Base-by-base conservation (phyloP, 2,329 filamentous ascomycete species). In the Fusarium floridanum region DNA sequence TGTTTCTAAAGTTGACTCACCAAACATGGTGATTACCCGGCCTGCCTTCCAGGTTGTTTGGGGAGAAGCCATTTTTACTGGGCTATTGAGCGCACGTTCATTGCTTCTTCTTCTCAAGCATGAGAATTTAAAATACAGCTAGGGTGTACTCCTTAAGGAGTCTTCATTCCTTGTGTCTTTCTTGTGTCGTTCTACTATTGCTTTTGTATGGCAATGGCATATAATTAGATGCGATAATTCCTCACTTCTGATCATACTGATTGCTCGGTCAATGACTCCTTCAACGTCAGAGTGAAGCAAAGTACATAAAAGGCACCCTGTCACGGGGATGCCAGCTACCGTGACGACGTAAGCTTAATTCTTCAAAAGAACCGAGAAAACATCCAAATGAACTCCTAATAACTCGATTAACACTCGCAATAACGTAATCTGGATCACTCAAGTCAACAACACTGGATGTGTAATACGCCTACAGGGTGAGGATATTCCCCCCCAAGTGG, bases 381-480 rank as follows among this genome's bases (percentile, higher is more conserved):
- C 8, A 45, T 2, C 20, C 11, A 22, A 22, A 45, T 45, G 20
- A 45, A 22, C 20, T 4, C 41, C 7, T 14, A 3, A 22, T 0
- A 14, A 14, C 10, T 12, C 10, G 8, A 43, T 22, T 1, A 43
- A 43, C 12, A 32, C 17, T 12, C 29, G 5, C 5, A 56, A 22
- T 9, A 16, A 56, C 12, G 24, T 8, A 37, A 37, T n/a, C 6
- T n/a, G 3, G 27, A 53, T 20, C 24, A 8, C 27, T 6, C 8
- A 32, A 32, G 11, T 53, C 27, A 53, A n/a, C 24, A 32, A 32
- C 4, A 53, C 17, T 20, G 5, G 27, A 43, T 32, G 37, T 57
- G 29, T 7, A 29, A 45, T 64, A 22, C 34, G 27, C 12, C 24
- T 62, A n/a, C 67, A 74, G 72, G 72, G 72, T 75, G 66, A 63